Percentiles rank a stretch among this genome's conserved stretches.
phyloP scores from a whole-genome alignment of 2,329 filamentous ascomycete genomes.

The Paecilomyces formosus region DNA sequence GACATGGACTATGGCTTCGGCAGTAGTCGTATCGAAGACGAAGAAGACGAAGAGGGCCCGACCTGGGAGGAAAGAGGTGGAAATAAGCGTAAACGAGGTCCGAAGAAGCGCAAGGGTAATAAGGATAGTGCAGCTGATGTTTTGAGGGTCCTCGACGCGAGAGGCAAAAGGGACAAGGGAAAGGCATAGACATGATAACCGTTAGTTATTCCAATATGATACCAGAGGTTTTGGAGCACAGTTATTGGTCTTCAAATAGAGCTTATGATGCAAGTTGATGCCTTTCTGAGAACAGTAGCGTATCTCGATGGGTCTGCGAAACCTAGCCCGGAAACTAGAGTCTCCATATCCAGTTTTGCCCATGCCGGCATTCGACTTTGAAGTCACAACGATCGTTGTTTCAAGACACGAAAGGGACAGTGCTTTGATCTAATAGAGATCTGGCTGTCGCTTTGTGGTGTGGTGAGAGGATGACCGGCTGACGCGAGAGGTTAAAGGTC shows the following conservation, averaged over 20 bases:
- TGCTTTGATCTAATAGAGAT: background rate
- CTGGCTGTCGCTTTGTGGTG: background rate
- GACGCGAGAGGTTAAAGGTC: background rate
- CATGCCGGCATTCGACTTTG: background rate
- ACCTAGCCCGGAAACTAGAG: too few species aligned
- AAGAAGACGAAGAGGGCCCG: constrained; percentile 70
- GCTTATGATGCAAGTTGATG: background rate
- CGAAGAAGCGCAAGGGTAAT: constrained; percentile 46
- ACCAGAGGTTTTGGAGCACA: background rate
- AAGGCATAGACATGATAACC: background rate
- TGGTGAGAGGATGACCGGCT: background rate
- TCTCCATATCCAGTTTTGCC: too few species aligned
- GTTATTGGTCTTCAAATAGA: background rate
- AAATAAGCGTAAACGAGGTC: constrained; percentile 47
- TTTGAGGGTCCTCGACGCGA: constrained; percentile 63
- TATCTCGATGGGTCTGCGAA: background rate
- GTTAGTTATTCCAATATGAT: background rate
- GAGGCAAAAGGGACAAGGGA: constrained; percentile 39
- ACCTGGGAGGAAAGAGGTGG: constrained; percentile 28
- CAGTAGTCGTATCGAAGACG: constrained; percentile 76
- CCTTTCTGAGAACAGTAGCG: background rate
- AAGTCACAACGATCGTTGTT: background rate
- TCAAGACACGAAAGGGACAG: background rate
- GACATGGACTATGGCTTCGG: constrained; percentile 96
- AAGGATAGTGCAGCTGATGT: constrained; percentile 70